Percentiles rank a stretch among this genome's conserved stretches.
Conservation (phyloP, 805 yeast genomes). For the Candida taoyuanica region DNA sequence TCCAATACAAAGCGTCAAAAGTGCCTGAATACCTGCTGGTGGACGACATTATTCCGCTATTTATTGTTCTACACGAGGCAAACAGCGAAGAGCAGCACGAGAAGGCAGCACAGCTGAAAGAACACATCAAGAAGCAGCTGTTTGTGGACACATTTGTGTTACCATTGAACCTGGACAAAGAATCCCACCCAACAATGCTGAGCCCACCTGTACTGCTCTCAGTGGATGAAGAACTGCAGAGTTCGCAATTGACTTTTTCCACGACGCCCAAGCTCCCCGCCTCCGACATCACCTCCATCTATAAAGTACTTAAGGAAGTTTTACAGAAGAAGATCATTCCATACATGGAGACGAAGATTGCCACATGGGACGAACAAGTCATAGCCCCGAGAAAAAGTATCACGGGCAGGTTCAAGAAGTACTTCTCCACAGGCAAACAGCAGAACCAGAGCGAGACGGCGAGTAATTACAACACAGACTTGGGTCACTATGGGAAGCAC, state of each 20-base stretch:
- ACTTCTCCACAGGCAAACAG: constrained; percentile 33
- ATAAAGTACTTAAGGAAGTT: constrained; percentile 24
- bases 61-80: constrained; percentile 47
- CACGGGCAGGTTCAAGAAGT: constrained; percentile 61
- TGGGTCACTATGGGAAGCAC: constrained; percentile 55
- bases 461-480: constrained; percentile 42
- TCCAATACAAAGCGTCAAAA: constrained; percentile 42
- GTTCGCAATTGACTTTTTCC: constrained; percentile 14
- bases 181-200: constrained; percentile 15
- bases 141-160: constrained; percentile 29
- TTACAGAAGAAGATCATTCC: constrained; percentile 51
- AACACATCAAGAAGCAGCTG: constrained; percentile 32
- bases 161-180: constrained; percentile 11
- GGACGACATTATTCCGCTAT: constrained; percentile 53
- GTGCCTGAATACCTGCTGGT: constrained; percentile 63
- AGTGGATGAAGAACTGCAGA: constrained; percentile 44
- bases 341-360: constrained; percentile 79
- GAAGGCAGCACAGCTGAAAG: constrained; percentile 35
- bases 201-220: constrained; percentile 32
- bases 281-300: constrained; percentile 12
- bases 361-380: constrained; percentile 80
- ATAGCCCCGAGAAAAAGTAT: constrained; percentile 73
- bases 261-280: constrained; percentile 14
- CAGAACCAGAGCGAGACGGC: constrained; percentile 22
- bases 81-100: constrained; percentile 41